Evolutionary conservation across 2,329 filamentous ascomycete genomes (phyloP).

Genomic region (Dendrostoma leiphaemia): DNA sequence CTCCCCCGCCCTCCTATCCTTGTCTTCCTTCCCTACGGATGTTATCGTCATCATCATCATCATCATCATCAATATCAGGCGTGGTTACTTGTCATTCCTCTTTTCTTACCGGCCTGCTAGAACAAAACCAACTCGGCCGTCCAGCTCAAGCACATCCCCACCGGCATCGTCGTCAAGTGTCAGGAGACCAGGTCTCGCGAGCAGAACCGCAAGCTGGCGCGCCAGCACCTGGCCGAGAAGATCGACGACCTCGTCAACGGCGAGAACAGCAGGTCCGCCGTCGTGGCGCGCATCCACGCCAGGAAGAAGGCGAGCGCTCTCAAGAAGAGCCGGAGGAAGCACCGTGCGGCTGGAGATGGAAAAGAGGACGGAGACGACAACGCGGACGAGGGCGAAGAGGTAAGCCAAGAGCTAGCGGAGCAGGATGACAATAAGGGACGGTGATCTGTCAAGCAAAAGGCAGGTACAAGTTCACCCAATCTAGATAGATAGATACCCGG

Average conservation of each 20-base stretch:
- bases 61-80: too few species aligned
- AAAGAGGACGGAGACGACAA: conserved; percentile 34
- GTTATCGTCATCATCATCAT: too few species aligned
- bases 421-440: not conserved
- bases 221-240: conserved; percentile 71
- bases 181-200: conserved; percentile 85
- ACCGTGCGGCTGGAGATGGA: conserved; percentile 55
- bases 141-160: conserved; percentile 85
- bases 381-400: conserved; percentile 19
- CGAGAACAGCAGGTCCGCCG: conserved; percentile 60
- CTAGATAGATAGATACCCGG: too few species aligned
- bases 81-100: too few species aligned
- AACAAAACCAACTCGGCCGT: conserved; percentile 98
- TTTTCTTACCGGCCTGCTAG: too few species aligned
- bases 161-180: conserved; percentile 89
- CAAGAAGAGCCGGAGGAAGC: conserved; percentile 85
- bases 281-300: conserved; percentile 62
- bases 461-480: too few species aligned
- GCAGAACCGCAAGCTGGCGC: conserved; percentile 85
- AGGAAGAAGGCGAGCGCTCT: conserved; percentile 71
- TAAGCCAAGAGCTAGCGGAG: conserved; percentile 1
- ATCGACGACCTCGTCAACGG: conserved; percentile 74
- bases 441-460: too few species aligned
- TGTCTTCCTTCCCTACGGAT: too few species aligned
- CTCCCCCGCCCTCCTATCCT: not conserved